Evolutionary conservation across 2,329 filamentous ascomycete species (phyloP).

Genomic region (Aspergillus brunneoviolaceus): DNA sequence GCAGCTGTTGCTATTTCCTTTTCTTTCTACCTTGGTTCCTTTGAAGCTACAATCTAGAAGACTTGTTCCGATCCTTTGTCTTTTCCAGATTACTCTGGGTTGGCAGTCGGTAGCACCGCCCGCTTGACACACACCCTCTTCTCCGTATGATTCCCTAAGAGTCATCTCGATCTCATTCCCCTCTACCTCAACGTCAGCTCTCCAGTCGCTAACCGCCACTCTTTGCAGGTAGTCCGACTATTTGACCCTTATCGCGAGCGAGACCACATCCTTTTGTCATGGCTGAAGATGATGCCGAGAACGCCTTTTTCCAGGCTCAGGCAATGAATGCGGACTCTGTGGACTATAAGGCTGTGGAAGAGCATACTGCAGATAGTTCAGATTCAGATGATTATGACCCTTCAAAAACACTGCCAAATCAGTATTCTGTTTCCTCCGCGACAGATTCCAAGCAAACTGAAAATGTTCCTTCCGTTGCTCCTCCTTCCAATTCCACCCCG

Average conservation of each 20-base stretch:
- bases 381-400: conserved; percentile 58
- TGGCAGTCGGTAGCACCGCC: neutral
- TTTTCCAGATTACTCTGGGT: neutral
- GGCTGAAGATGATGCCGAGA: conserved; percentile 55
- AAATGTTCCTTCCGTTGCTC: conserved; percentile 27
- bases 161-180: neutral
- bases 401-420: conserved; percentile 48
- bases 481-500: conserved; percentile 24
- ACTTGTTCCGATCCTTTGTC: neutral
- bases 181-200: neutral
- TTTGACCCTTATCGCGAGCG: conserved; percentile 14
- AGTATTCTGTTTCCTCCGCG: conserved; percentile 36
- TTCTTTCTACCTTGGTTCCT: neutral
- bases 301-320: conserved; percentile 54
- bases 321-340: conserved; percentile 42
- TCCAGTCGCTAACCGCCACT: neutral
- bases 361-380: conserved; percentile 54
- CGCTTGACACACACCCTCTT: neutral
- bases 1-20: neutral
- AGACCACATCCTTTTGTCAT: conserved; percentile 33
- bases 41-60: neutral
- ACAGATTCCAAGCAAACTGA: conserved; percentile 33
- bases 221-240: neutral
- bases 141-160: neutral
- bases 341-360: conserved; percentile 48